These are phyloP conservation scores for Zygnema circumcarinatum DNA, from an alignment of 139 green algal genomes.

Conservation along the genomic window DNA sequence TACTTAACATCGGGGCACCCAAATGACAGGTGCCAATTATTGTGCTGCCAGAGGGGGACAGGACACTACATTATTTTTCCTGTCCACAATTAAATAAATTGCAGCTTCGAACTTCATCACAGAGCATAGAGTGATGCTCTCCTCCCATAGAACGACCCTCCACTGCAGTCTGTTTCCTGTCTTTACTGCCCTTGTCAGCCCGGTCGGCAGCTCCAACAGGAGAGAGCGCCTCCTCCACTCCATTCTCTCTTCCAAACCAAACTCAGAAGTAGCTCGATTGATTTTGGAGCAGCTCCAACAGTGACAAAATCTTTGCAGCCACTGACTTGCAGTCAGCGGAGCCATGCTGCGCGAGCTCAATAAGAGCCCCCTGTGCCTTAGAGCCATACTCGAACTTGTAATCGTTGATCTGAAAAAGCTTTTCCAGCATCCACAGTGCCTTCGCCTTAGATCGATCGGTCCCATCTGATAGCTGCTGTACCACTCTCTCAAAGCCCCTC, in stretches of 20 bases:
- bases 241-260: neutral
- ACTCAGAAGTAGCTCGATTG: conserved; percentile 41
- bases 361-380: conserved; percentile 47
- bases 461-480: conserved; percentile 35
- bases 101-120: neutral
- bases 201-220: neutral
- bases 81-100: neutral
- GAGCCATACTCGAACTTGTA: conserved; percentile 55
- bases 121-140: neutral
- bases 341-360: conserved; percentile 37
- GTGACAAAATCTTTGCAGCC: conserved; percentile 41
- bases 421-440: conserved; percentile 54
- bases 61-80: neutral
- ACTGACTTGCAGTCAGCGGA: conserved; percentile 45
- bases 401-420: conserved; percentile 47
- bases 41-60: neutral
- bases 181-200: no score
- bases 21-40: neutral
- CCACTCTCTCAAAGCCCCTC: conserved; percentile 31
- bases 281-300: conserved; percentile 46
- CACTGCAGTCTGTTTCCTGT: no score
- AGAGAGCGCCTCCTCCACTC: neutral
- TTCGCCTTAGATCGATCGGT: conserved; percentile 45
- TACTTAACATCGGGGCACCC: no score
- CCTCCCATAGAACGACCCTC: no score